Evolutionary conservation across 1,284 basidiomycete genomes (phyloP), one percentile per base, ranked within the genome.

Genomic region (Cryptococcus sp.): DNA sequence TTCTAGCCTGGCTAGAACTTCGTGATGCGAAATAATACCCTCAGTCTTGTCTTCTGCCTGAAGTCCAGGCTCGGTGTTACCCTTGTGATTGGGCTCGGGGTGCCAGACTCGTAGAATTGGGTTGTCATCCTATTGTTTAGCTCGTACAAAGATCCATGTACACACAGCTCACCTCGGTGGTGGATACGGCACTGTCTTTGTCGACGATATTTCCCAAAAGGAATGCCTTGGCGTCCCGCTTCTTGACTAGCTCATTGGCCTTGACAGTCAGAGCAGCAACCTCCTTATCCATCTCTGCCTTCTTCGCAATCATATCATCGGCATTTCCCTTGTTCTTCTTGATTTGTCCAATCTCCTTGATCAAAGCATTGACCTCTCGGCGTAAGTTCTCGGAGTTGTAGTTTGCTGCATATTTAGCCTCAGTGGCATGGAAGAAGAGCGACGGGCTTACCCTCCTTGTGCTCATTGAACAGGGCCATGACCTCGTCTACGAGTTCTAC

Each of bases 241-340:
- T 87, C 63, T 80, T 66, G 41, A 52, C 78, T 18, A 78, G 70
- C 76, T 96, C 91, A 50, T 84, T 84, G 46, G 90, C 88, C 62
- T 84, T 85, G 2, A 84, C 78, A 60, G 85, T 83, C 61, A 86
- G 85, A 45, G 69, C 69, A 7, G 59, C 59, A 59, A 85, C 84
- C 75, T 87, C 84, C 23, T 83, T 91, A 66, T 93, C 91, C 46
- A 94, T 76, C 23, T 78, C 72, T 0, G 76, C 76, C 73, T 97
- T 91, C 70, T 97, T 90, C 58, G 82, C 84, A 45, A 96, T 75
- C 14, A 96, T 78, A 59, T 88, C 90, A 56, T 91, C 86, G 18
- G 93, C 91, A 56, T 85, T 80, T 74, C 97, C 85, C 77, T 98
- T 98, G 24, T 86, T 88, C 83, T 94, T 97, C 77, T 91, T 96